These are phyloP conservation scores for Ascodesmis nigricans DNA, from an alignment of 495 filamentous ascomycete species.

Conservation along the genomic window DNA sequence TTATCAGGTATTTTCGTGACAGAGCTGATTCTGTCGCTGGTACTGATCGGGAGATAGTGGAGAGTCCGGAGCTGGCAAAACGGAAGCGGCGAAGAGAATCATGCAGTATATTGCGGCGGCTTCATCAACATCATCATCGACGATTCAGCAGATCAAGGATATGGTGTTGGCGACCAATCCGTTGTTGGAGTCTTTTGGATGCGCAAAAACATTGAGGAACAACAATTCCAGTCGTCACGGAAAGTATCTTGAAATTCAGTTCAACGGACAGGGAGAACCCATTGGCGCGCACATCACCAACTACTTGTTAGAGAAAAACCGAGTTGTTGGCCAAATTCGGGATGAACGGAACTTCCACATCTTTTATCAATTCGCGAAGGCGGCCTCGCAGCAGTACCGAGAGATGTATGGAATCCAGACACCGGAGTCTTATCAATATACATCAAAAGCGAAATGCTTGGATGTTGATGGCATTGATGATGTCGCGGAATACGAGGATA, in stretches of 20 bases:
- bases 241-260: conserved; percentile 95
- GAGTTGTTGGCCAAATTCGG: conserved; percentile 85
- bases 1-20: conserved; percentile 43
- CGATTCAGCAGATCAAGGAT: conserved; percentile 94
- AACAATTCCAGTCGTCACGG: conserved; percentile 98
- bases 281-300: conserved; percentile 96
- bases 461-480: conserved; percentile 90
- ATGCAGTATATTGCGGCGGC: conserved; percentile 99
- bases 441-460: conserved; percentile 78
- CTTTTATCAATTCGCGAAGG: conserved; percentile 97
- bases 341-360: conserved; percentile 99
- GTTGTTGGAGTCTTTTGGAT: conserved; percentile 89
- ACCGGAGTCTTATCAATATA: conserved; percentile 88
- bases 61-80: conserved; percentile 96
- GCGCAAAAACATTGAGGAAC: conserved; percentile 92
- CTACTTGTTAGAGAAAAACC: conserved; percentile 83
- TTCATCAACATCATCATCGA: conserved; percentile 66
- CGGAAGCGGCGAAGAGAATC: conserved; percentile 94
- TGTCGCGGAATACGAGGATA: conserved; percentile 71
- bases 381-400: conserved; percentile 64
- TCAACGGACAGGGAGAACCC: conserved; percentile 80
- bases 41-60: conserved; percentile 26
- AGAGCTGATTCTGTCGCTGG: not conserved
- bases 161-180: conserved; percentile 99
- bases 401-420: conserved; percentile 71